These are phyloP conservation scores for Aspergillus incahuasiensis DNA, from an alignment of 495 filamentous ascomycete genomes.

Conservation along the genomic window DNA sequence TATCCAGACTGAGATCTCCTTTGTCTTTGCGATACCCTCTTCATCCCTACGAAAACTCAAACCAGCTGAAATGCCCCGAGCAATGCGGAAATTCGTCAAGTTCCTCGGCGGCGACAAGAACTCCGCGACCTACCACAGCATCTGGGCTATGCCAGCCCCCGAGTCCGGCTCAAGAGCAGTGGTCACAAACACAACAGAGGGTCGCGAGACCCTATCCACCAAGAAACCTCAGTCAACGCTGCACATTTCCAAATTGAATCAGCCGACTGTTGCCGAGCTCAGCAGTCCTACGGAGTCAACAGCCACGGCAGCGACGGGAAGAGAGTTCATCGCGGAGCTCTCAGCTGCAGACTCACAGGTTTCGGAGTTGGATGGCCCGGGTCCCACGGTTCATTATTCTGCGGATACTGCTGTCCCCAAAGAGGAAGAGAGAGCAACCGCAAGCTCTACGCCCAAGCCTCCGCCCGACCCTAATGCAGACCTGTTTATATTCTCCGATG, in stretches of 20 bases:
- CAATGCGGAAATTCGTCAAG: neutral
- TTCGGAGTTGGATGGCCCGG: neutral
- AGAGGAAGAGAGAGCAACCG: neutral
- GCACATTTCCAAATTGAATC: neutral
- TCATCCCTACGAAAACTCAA: no score
- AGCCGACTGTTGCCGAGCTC: neutral
- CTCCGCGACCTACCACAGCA: neutral
- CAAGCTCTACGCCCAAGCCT: neutral
- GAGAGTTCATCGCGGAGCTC: neutral
- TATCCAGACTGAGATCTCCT: neutral
- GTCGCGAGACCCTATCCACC: neutral
- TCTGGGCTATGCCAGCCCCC: neutral
- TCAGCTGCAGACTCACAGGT: neutral
- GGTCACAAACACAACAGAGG: neutral
- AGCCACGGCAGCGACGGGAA: neutral
- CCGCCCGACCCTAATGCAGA: neutral
- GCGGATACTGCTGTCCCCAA: neutral
- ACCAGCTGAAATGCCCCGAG: neutral
- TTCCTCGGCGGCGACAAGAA: neutral
- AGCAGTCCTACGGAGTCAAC: neutral
- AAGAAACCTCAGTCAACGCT: neutral
- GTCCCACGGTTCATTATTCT: neutral
- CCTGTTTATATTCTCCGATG: constrained; percentile 7
- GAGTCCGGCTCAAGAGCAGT: neutral
- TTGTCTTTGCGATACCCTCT: no score